Base-by-base conservation (phyloP, 148 eudicot genomes). In the Tetragonia tetragonoides region DNA sequence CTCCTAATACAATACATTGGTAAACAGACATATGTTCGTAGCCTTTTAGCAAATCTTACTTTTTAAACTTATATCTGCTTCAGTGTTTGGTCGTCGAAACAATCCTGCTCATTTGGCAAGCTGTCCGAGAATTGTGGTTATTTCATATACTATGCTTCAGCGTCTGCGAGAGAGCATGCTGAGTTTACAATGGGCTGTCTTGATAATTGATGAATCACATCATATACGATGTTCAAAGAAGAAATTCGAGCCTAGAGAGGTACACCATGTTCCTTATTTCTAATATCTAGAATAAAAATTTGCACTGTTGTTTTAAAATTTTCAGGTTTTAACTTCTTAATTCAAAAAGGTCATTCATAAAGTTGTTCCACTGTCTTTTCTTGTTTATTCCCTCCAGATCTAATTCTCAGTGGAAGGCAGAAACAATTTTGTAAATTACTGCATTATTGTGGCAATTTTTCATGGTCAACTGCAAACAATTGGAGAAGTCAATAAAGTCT, bases 181-280 rank as follows among this genome's bases (percentile, higher is more conserved):
- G 80, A 88, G 77, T 54, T 78, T 76, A 83, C 82, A 91, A 78
- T 96, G 99, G 99, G 87, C 86, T 77, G 75, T 92, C 72, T 74
- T 96, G 84, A 90, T 96, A 73, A 88, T 96, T 66, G 99, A 96
- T 83, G 99, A 96, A 81, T 93, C 99, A 82, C 99, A 96, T 80
- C 93, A 93, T 80, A 84, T 96, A 71, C 92, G 94, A 60, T 93
- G 98, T 86, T 81, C 90, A 40, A 96, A 90, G 86, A 88, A 93
- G 85, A 65, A 83, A 83, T 68, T 83, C 63, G 99, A 93, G 83
- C 69, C 88, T 37, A 85, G 87, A 79, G 99, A 96, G 99, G 99
- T 96, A 86, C 62, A 53, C 23, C 16, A 10, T 65, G 18, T 75
- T 64, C 37, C 51, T 59, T 60, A 42, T 69, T 51, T 80, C 65